Percentiles rank a stretch among this genome's conserved stretches.
These are phyloP conservation scores for Hygrophila difformis DNA, from an alignment of 257 asterid species.

Conservation along the genomic window DNA sequence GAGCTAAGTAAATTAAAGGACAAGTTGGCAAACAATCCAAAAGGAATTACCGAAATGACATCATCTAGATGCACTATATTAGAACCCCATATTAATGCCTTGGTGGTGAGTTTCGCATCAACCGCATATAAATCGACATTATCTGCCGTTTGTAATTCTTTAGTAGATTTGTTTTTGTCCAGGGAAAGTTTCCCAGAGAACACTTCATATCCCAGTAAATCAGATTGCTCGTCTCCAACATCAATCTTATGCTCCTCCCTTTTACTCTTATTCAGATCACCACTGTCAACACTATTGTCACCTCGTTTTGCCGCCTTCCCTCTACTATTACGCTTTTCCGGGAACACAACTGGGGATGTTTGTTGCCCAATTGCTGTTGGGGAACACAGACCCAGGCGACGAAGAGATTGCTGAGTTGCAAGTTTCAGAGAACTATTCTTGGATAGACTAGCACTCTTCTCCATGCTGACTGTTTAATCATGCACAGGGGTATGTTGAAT, in stretches of 20 bases:
- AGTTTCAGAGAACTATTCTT: conserved; percentile 66
- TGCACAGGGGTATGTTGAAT: not conserved
- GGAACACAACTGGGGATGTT: conserved; percentile 80
- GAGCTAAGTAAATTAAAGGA: conserved; percentile 13
- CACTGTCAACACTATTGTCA: conserved; percentile 29
- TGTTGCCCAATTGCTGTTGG: conserved; percentile 74
- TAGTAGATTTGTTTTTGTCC: conserved; percentile 45
- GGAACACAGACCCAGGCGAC: conserved; percentile 82
- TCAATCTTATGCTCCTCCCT: conserved; percentile 74
- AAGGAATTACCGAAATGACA: conserved; percentile 63
- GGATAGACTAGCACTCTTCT: conserved; percentile 61
- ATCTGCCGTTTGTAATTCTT: conserved; percentile 53
- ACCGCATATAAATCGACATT: conserved; percentile 40
- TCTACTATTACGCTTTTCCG: conserved; percentile 74
- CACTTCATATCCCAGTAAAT: conserved; percentile 80
- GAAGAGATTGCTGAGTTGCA: conserved; percentile 79
- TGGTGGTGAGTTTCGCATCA: conserved; percentile 88
- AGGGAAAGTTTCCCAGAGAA: conserved; percentile 63
- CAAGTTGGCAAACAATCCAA: conserved; percentile 1
- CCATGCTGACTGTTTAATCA: conserved; percentile 34
- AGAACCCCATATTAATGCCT: conserved; percentile 83
- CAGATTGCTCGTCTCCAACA: conserved; percentile 86
- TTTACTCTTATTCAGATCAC: conserved; percentile 42
- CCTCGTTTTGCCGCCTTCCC: conserved; percentile 42
- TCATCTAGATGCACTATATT: conserved; percentile 60